phyloP scores from a whole-genome alignment of 495 filamentous ascomycete species.

The Trichoderma virens region DNA sequence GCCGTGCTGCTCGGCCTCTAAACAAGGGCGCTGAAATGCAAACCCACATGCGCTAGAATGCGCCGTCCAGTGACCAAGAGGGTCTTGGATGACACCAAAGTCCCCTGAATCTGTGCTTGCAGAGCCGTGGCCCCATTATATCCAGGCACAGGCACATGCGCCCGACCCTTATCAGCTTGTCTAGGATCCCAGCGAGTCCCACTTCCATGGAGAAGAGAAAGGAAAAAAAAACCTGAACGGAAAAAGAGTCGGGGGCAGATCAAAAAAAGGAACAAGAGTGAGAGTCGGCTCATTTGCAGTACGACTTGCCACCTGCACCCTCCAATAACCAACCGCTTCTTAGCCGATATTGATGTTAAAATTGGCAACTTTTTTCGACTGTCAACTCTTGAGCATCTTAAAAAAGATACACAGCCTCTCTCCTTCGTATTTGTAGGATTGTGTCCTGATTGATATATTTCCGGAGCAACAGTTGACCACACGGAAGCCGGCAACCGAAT shows the following conservation, averaged over 20 bases:
- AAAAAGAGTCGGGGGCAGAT: neutral
- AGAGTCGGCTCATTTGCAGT: neutral
- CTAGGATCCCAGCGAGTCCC: constrained; percentile 3
- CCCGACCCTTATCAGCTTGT: neutral
- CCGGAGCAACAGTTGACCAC: too few relatives aligned
- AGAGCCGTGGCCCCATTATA: neutral
- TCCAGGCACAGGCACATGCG: neutral
- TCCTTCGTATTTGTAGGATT: too few relatives aligned
- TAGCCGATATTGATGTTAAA: too few relatives aligned
- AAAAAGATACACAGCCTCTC: too few relatives aligned
- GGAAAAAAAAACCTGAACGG: neutral
- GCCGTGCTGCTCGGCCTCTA: too few relatives aligned
- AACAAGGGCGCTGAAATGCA: neutral
- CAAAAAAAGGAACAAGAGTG: neutral
- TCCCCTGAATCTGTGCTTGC: neutral
- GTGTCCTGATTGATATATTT: too few relatives aligned
- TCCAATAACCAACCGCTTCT: too few relatives aligned
- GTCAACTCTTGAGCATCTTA: too few relatives aligned
- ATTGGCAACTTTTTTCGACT: too few relatives aligned
- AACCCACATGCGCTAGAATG: neutral
- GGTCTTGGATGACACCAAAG: neutral
- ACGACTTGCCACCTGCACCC: too few relatives aligned
- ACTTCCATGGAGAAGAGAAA: neutral
- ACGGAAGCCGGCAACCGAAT: too few relatives aligned
- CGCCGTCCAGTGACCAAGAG: neutral